Evolutionary conservation across 1,284 basidiomycete genomes (phyloP).

Genomic region (Filobasidium uniguttulatum): DNA sequence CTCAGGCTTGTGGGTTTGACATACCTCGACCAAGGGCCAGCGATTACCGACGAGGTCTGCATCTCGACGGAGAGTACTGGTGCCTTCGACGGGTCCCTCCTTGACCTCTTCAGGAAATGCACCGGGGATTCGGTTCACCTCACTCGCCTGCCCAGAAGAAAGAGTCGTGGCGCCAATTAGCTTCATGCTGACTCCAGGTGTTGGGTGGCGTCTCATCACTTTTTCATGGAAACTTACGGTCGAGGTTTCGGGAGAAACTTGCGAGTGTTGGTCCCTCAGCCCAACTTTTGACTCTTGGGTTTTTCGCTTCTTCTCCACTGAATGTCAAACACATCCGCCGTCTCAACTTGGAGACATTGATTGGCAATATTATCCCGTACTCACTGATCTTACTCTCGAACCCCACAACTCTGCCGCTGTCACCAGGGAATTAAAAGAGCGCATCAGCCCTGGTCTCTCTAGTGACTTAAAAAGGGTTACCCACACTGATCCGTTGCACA

Average conservation of each 20-base stretch:
- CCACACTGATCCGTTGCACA: slow-evolving; percentile 36
- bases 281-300: no score
- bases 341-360: neutral
- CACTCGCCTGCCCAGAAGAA: no score
- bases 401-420: slow-evolving; percentile 48
- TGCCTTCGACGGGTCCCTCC: no score
- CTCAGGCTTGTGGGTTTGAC: neutral
- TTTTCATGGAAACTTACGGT: neutral
- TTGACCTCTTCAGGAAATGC: no score
- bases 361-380: no score
- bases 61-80: neutral
- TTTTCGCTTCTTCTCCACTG: neutral
- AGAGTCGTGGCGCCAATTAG: no score
- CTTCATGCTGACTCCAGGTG: no score
- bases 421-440: neutral
- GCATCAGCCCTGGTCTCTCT: slow-evolving; percentile 8
- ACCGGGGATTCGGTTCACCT: no score
- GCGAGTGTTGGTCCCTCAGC: neutral
- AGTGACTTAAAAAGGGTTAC: slow-evolving; percentile 18
- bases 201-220: neutral
- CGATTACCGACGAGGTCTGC: slow-evolving; percentile 2
- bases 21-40: slow-evolving; percentile 12
- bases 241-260: neutral
- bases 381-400: slow-evolving; percentile 52
- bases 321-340: neutral